Base-by-base conservation (phyloP, 2,329 filamentous ascomycete species). In the Aspergillus calidoustus region DNA sequence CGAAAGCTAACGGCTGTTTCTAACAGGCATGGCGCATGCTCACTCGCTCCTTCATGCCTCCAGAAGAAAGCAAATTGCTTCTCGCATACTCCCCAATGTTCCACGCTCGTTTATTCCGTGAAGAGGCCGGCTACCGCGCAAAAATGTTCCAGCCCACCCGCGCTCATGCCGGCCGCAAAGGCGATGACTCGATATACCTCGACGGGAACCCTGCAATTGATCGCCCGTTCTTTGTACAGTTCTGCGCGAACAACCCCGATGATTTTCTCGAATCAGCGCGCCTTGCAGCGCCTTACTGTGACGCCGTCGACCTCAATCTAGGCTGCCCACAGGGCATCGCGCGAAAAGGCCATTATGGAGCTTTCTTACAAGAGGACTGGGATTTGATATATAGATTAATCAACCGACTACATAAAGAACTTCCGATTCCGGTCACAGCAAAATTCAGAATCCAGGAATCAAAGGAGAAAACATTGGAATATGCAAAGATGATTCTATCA, bases 281-380 rank as follows among this genome's bases (percentile, higher is more conserved):
- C 66, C 84, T 89, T 63, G 93, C 92, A 0, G 89, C 91, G 5
- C 91, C 92, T 0, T 91, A 93, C 76, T 98, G 94, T 77, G 95
- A 99, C 75, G 95, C 95, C 7, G 90, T 99, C 3, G 95, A 99
- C 76, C 80, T 99, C 69, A 99, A 99, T 75, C 83, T 99, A 4
- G 95, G 95, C 7, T 99, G 95, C 78, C 95, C 95, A 0, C 95
- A 99, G 74, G 94, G 94, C 1, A 99, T 99, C 68, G 95, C 95
- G 38, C 87, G 87, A 74, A 91, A 91, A 74, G 95, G 95, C 8
- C 89, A 91, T 74, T 99, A 99, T 72, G 95, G 95, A 23, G 90
- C 94, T 0, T 99, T 98, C 72, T 77, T 99, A 68, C 95, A 99
- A 77, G 95, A 99, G 75, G 91, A 98, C 71, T 93, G 92, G 82